These are phyloP conservation scores for Pseudoperonospora humuli DNA, from an alignment of 352 stramenopile species.

Conservation along the genomic window DNA sequence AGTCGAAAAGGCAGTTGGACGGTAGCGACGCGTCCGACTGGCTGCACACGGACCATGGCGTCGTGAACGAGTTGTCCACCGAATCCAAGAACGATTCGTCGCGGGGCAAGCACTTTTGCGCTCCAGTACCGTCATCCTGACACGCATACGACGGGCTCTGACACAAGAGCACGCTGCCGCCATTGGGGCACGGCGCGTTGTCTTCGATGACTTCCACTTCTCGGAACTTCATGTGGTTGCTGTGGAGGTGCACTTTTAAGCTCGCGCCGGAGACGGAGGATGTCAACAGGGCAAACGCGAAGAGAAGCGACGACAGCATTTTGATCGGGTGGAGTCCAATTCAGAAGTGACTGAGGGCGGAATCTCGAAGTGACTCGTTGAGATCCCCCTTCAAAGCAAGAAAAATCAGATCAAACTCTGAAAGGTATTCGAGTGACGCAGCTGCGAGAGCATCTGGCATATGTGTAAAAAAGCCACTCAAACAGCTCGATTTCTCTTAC, in stretches of 20 bases:
- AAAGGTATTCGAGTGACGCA: too few relatives aligned
- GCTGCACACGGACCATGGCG: conserved; percentile 36
- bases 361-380: too few relatives aligned
- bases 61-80: conserved; percentile 29
- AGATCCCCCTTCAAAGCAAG: too few relatives aligned
- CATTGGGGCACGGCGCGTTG: conserved; percentile 37
- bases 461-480: too few relatives aligned
- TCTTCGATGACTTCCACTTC: conserved; percentile 35
- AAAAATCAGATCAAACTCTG: too few relatives aligned
- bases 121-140: conserved; percentile 29
- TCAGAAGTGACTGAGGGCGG: too few relatives aligned
- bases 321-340: too few relatives aligned
- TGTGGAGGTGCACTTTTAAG: conserved; percentile 22
- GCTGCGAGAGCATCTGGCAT: too few relatives aligned
- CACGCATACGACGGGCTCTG: conserved; percentile 33
- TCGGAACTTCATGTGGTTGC: conserved; percentile 39
- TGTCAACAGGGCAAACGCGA: conserved; percentile 13
- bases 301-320: conserved; percentile 20
- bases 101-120: conserved; percentile 29
- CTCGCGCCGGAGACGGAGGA: conserved; percentile 3
- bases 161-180: conserved; percentile 36
- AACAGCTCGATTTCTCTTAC: too few relatives aligned
- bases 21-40: conserved; percentile 22
- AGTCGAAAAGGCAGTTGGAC: conserved; percentile 44
- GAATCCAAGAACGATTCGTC: conserved; percentile 35